Percentiles rank a stretch among this genome's conserved stretches.
These are phyloP conservation scores for Didymella keratinophila DNA, from an alignment of 2,329 filamentous ascomycete species.

Conservation along the genomic window DNA sequence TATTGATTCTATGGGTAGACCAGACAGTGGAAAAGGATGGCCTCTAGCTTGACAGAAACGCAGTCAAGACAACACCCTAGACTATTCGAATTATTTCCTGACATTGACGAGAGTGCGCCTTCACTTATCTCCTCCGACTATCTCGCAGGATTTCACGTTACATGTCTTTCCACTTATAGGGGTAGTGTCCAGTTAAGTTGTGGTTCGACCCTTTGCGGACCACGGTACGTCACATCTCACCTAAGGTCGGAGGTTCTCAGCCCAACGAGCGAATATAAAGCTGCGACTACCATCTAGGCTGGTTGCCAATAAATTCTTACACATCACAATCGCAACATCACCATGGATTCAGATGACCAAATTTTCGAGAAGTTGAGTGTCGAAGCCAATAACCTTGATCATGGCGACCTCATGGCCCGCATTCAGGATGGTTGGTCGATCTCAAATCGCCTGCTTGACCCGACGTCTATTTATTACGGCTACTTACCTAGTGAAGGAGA, in stretches of 20 bases:
- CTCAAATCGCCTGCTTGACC: neutral
- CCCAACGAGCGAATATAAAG: too few species aligned
- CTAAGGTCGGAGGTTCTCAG: too few species aligned
- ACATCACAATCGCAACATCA: too few species aligned
- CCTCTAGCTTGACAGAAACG: neutral
- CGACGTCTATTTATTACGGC: neutral
- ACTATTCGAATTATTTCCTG: neutral
- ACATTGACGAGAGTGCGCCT: neutral
- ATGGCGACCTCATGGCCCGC: neutral
- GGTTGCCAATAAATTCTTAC: too few species aligned
- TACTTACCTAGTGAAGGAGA: neutral
- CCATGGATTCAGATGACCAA: neutral
- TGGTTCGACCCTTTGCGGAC: too few species aligned
- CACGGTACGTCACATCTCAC: too few species aligned
- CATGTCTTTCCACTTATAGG: too few species aligned
- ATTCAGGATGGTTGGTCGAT: neutral
- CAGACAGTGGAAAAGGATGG: neutral
- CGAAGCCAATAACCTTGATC: neutral
- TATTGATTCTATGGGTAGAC: neutral
- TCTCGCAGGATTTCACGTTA: too few species aligned
- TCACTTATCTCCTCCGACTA: too few species aligned
- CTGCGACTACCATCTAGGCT: too few species aligned
- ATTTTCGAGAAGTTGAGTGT: neutral
- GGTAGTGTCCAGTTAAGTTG: too few species aligned
- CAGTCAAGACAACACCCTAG: neutral